phyloP scores from a whole-genome alignment of 192 early-diverging fungal genomes.

The Coemansia sp. region DNA sequence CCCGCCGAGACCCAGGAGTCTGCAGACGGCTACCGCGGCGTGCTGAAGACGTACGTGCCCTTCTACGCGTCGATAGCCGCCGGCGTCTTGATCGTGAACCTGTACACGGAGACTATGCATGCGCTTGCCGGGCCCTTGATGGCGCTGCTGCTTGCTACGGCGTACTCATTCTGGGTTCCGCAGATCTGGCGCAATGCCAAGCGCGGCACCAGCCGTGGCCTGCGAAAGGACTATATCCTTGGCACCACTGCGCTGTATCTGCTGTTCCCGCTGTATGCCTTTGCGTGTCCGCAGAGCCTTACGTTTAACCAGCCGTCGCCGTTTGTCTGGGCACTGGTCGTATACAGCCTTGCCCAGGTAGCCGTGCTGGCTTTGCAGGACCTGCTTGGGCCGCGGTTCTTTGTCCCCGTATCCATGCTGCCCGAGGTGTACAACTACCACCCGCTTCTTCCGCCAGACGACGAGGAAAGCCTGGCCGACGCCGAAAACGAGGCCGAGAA shows the following conservation, averaged over 20 bases:
- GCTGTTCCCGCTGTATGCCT: constrained; percentile 60
- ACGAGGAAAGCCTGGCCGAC: constrained; percentile 46
- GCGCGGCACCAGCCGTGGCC: constrained; percentile 59
- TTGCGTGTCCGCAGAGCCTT: constrained; percentile 52
- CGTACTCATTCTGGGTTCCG: constrained; percentile 80
- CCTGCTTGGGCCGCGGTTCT: constrained; percentile 65
- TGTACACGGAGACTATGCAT: constrained; percentile 54
- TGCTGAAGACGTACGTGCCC: constrained; percentile 23
- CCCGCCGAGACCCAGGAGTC: constrained; percentile 54
- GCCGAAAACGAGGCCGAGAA: too few relatives aligned
- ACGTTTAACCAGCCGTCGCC: constrained; percentile 29
- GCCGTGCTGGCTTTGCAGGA: constrained; percentile 64
- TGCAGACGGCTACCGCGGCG: constrained; percentile 23
- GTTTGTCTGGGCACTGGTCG: constrained; percentile 55
- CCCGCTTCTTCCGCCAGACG: constrained; percentile 52
- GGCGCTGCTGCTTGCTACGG: constrained; percentile 39
- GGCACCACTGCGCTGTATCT: constrained; percentile 59
- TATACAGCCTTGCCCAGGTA: constrained; percentile 61
- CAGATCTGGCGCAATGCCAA: constrained; percentile 70
- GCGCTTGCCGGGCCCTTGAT: constrained; percentile 50
- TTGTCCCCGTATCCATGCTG: constrained; percentile 63
- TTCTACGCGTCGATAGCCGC: constrained; percentile 55
- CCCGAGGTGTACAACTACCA: constrained; percentile 72
- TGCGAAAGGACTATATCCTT: constrained; percentile 59
- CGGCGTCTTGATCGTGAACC: constrained; percentile 64